Evolutionary conservation across 805 yeast genomes (phyloP), one percentile per base, ranked within the genome.

Genomic region (Pichia eremophila): DNA sequence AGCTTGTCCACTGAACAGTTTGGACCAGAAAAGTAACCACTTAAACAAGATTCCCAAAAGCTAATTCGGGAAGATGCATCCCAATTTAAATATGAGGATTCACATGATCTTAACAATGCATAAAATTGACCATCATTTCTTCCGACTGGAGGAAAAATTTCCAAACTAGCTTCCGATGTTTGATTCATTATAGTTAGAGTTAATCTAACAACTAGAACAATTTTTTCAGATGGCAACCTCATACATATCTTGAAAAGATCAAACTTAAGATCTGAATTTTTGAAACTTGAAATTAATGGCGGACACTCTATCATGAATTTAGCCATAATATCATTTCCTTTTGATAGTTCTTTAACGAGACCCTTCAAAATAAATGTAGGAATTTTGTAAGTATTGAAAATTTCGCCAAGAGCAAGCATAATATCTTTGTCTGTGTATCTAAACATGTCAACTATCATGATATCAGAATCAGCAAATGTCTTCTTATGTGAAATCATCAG

Each of bases 361-460:
- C 36, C 39, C 6, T 35, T 38, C 9, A 52, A 10, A 37, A 52
- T 44, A 10, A n/a, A 12, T 6, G 39, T 36, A 1, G 38, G 19
- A 28, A 46, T 39, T 39, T 18, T 27, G 22, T 27, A 47, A 25
- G 28, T 32, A 14, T 40, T 17, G 25, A 52, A 47, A 18, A 49
- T 45, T 11, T 39, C n/a, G 2, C 6, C 10, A n/a, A 52, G 5
- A 34, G 36, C 36, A 34, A 10, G 3, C n/a, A 34, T 7, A 14
- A 45, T 43, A 22, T 32, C 40, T 1, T 17, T 2, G 15, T 40
- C 42, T 8, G 36, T 19, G 34, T 46, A 49, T 28, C 47, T 49
- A 27, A 49, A 46, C 29, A 46, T 28, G 35, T 46, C 52, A n/a
- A 46, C 32, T 8, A 49, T 40, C 14, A 46, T 42, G 18, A 46